These are phyloP conservation scores for Knoxia roxburghii DNA, from an alignment of 257 asterid genomes.

Conservation along the genomic window DNA sequence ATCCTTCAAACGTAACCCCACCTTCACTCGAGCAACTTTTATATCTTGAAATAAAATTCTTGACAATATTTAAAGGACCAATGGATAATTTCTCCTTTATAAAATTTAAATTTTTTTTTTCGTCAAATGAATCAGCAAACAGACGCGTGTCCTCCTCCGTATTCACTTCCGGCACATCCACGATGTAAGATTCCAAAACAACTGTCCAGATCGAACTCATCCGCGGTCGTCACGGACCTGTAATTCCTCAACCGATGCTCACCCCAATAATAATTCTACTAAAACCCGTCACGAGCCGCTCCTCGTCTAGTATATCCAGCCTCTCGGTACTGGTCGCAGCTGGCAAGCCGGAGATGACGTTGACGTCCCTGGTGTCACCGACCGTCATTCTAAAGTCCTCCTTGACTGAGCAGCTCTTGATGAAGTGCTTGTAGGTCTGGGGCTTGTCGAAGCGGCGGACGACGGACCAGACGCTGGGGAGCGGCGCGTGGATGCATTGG, in stretches of 20 bases:
- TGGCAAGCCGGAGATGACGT: constrained; percentile 81
- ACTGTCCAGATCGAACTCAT: constrained; percentile 49
- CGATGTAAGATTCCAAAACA: constrained; percentile 76
- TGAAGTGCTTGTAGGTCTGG: constrained; percentile 87
- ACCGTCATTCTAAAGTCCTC: constrained; percentile 37
- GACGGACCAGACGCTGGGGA: constrained; percentile 57
- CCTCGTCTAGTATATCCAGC: constrained; percentile 72
- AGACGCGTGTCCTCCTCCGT: constrained; percentile 88
- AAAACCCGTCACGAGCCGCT: constrained; percentile 71
- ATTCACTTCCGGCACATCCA: constrained; percentile 86
- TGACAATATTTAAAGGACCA: too few relatives aligned
- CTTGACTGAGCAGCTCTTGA: constrained; percentile 65
- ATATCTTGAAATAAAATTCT: too few relatives aligned
- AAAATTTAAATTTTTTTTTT: too few relatives aligned
- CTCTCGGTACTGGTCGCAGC: constrained; percentile 88
- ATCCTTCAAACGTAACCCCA: too few relatives aligned
- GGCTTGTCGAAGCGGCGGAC: constrained; percentile 78
- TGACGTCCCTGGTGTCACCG: constrained; percentile 69
- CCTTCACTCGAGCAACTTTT: too few relatives aligned
- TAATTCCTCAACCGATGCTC: constrained; percentile 79
- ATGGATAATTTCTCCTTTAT: too few relatives aligned
- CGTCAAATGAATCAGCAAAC: constrained; percentile 80
- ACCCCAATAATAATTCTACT: constrained; percentile 84
- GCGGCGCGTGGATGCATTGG: constrained; percentile 70
- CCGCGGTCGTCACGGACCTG: constrained; percentile 61